Evolutionary conservation across 1,284 basidiomycete species (phyloP).

Genomic region (Ganoderma multipileum): DNA sequence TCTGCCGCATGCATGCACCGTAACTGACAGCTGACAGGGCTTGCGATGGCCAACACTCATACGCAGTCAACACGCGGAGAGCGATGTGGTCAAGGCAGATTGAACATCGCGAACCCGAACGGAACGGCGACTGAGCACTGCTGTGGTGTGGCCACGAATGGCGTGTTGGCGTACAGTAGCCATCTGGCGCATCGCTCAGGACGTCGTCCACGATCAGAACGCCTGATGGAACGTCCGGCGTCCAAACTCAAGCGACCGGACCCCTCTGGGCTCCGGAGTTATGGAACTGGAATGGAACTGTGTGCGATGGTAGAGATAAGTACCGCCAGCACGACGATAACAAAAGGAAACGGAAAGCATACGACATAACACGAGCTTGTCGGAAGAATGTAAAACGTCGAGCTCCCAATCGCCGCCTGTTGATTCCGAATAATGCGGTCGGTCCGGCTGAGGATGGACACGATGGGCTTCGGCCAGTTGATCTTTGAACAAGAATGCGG

Average conservation of each 20-base stretch:
- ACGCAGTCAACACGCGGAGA: background rate
- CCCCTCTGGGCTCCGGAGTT: background rate
- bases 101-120: background rate
- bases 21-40: background rate
- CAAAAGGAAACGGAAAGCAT: background rate
- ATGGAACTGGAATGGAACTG: background rate
- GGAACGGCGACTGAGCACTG: background rate
- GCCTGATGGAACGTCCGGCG: conserved; percentile 17
- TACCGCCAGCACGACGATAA: background rate
- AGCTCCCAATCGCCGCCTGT: background rate
- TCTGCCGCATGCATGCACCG: background rate
- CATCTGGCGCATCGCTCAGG: conserved; percentile 11
- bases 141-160: background rate
- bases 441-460: background rate
- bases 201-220: conserved; percentile 19
- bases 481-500: background rate
- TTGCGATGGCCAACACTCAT: background rate
- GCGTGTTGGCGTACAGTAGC: conserved; percentile 10
- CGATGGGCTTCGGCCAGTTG: background rate
- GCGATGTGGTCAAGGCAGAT: background rate
- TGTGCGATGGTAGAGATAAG: conserved; percentile 12
- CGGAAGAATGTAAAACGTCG: background rate
- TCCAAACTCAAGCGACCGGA: background rate
- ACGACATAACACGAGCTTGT: background rate
- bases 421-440: background rate